Base-by-base conservation (phyloP, 805 yeast species). In the Candida khao-thaluensis region DNA sequence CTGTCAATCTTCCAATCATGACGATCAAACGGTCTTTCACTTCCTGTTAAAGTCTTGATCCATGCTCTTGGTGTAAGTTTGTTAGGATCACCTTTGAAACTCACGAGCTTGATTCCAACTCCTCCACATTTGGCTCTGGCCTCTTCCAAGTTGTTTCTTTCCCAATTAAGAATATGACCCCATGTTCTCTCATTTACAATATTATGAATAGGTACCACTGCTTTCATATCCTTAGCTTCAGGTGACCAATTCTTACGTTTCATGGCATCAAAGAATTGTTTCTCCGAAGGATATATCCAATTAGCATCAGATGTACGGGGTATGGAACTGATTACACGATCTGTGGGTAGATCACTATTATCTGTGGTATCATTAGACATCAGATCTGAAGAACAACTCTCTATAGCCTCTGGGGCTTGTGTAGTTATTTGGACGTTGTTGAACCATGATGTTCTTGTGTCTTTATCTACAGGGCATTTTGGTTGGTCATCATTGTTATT, bases 231-330 rank as follows among this genome's bases (percentile, higher is more conserved):
- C 6, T 64, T 59, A 0, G 84, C 84, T 8, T 78, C 66, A 1
- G 98, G 96, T 37, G 81, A 73, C 89, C 95, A 87, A 41, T 86
- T 77, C 55, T 91, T 91, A 35, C 98, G 76, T 50, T 77, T 70
- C 98, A 91, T 93, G 7, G 97, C 96, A 42, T 88, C 93, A 59
- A 71, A 91, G 56, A 91, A 91, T 68, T 91, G 97, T 57, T 86
- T 85, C 58, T 91, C 95, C 3, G 96, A 86, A 7, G 99, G 99
- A 57, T 91, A 91, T 1, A 91, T 74, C 99, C 99, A 91, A 64
- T 90, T 85, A 0, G 72, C 51, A 11, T 70, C 70, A 1, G 76
- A 55, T 1, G 95, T 83, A 37, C 95, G 67, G 33, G 96, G 97
- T 29, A 90, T 90, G 2, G 95, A 76, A 7, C 90, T 81, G 3